Evolutionary conservation across 2,329 filamentous ascomycete genomes (phyloP), one percentile per base, ranked within the genome.

Genomic region (Cytospora mali): DNA sequence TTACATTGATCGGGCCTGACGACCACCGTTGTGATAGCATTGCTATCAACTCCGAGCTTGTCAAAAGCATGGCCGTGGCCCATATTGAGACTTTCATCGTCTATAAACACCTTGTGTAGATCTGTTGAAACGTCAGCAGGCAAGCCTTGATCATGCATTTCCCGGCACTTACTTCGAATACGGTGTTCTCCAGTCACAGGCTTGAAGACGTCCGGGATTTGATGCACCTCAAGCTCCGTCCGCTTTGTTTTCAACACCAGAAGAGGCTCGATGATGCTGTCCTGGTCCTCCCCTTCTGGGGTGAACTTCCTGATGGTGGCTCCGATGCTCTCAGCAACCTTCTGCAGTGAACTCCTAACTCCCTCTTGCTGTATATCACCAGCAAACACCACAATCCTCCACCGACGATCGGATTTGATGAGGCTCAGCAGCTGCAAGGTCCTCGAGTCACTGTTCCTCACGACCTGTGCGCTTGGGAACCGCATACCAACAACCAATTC

Each of bases 1-100:
- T 75, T 72, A 84, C 84, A 85, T 74, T 88, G 85, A 75, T 88
- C 86, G 1, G 86, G 86, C 16, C 86, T 77, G 10, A 88, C 79
- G 63, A 88, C 74, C 0, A 84, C 76, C 5, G 86, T 65, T 0
- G 78, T 80, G 0, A 83, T 82, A 33, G 71, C 62, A 6, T 72
- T 66, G 0, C 77, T 71, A 60, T 81, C 76, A 14, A 88, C 74
- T 0, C 84, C 84, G 49, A 86, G 85, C 10, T 75, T 75, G 55
- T 84, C 75, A 66, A 88, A 88, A 1, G 81, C 82, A 51, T 84
- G 77, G 0, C 84, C 84, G 62, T 86, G 82, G 1, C 82, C 82
- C 2, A 77, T 76, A 62, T 83, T 81, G 68, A 84, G 83, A 67
- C 79, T 81, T 59, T 81, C 77, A 48, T 85, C 83, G 52, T 86